Evolutionary conservation across 371 early-diverging fungal species (phyloP).

Genomic region (Dinochytrium kinnereticum): DNA sequence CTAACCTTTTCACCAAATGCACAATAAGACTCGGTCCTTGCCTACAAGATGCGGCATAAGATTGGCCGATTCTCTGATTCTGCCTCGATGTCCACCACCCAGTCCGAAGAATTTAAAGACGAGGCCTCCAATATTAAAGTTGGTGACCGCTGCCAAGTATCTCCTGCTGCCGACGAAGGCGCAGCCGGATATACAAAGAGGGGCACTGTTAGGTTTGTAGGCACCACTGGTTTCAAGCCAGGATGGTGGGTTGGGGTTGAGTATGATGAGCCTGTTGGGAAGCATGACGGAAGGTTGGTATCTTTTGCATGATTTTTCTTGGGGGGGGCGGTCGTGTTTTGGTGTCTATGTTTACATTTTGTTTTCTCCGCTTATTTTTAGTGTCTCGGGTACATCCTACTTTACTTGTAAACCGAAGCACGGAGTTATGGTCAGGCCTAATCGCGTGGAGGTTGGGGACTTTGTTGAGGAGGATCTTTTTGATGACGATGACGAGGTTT

Average conservation of each 20-base stretch:
- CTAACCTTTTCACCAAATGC: too few relatives aligned
- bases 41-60: constrained; percentile 87
- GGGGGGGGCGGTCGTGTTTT: too few relatives aligned
- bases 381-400: constrained; percentile 76
- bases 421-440: constrained; percentile 90
- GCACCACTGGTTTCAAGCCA: constrained; percentile 75
- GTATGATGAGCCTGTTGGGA: constrained; percentile 96
- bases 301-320: background rate
- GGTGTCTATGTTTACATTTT: background rate
- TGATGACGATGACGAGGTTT: too few relatives aligned
- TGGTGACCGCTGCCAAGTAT: constrained; percentile 87
- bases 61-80: constrained; percentile 81
- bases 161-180: constrained; percentile 43
- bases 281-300: constrained; percentile 83
- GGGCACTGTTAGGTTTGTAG: constrained; percentile 84
- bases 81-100: constrained; percentile 19
- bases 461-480: constrained; percentile 73
- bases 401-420: constrained; percentile 75
- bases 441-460: constrained; percentile 85
- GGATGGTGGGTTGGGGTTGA: constrained; percentile 95
- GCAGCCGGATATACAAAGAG: constrained; percentile 61
- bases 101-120: constrained; percentile 49
- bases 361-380: constrained; percentile 24
- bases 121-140: constrained; percentile 64
- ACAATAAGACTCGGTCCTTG: constrained; percentile 79